Evolutionary conservation across 441 rosid species (phyloP).

Genomic region (Euphorbia corollata): DNA sequence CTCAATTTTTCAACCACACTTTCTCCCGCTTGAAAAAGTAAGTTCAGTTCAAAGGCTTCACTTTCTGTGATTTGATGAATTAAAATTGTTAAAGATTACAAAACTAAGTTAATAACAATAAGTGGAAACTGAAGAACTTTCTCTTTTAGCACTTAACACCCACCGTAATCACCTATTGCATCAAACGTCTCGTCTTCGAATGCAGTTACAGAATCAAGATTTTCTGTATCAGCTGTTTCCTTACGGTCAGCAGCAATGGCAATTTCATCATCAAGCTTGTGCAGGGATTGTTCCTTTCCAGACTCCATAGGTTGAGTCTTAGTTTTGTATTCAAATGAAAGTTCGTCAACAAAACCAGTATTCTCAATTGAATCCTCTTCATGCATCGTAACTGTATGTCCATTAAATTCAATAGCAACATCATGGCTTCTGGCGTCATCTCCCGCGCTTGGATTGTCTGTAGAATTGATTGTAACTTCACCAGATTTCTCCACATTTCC

Average conservation of each 20-base stretch:
- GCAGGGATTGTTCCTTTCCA: no score
- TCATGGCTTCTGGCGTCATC: neutral
- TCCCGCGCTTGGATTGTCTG: constrained; percentile 14
- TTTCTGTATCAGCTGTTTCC: neutral
- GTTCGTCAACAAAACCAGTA: no score
- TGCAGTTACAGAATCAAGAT: constrained; percentile 2
- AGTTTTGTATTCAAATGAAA: no score
- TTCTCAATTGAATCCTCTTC: no score
- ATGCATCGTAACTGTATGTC: no score
- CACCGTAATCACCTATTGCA: constrained; percentile 19
- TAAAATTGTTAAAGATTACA: neutral
- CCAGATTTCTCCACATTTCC: neutral
- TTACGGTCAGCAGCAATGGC: no score
- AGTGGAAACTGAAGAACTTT: neutral
- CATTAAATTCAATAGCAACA: no score
- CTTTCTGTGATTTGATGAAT: constrained; percentile 18
- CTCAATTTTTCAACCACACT: constrained; percentile 12
- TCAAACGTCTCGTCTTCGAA: constrained; percentile 8
- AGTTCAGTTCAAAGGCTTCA: constrained; percentile 16
- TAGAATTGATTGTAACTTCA: constrained; percentile 10
- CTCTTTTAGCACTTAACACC: constrained; percentile 8
- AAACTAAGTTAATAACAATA: neutral
- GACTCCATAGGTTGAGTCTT: no score
- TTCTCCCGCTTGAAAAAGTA: constrained; percentile 15
- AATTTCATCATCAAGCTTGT: no score